Conservation (phyloP, 1,284 basidiomycete species). For the Trametes hirsuta region DNA sequence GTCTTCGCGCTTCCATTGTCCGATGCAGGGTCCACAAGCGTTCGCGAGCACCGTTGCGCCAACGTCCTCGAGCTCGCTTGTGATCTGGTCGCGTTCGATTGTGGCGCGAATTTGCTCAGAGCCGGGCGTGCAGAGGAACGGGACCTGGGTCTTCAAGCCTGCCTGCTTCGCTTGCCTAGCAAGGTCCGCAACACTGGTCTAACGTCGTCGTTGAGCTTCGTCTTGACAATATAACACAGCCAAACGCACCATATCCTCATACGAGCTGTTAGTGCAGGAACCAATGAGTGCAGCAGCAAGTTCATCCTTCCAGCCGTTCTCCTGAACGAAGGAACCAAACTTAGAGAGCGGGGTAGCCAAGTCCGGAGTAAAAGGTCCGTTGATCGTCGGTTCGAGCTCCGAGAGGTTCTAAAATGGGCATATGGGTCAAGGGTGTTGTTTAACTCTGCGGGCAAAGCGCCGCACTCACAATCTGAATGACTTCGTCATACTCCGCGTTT, state of each 20-base stretch:
- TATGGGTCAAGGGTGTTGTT: background rate
- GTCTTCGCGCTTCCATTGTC: slow-evolving; percentile 97
- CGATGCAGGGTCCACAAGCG: slow-evolving; percentile 98
- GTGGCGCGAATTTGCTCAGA: slow-evolving; percentile 98
- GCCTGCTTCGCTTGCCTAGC: slow-evolving; percentile 86
- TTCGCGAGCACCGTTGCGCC: slow-evolving; percentile 95
- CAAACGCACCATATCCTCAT: slow-evolving; percentile 83
- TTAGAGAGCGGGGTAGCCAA: slow-evolving; percentile 94
- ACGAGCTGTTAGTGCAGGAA: slow-evolving; percentile 97
- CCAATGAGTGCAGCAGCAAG: slow-evolving; percentile 93
- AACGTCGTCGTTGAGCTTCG: background rate
- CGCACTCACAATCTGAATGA: slow-evolving; percentile 85
- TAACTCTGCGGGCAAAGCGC: background rate
- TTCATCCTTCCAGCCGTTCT: slow-evolving; percentile 91
- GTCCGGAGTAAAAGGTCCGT: slow-evolving; percentile 98
- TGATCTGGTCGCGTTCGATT: slow-evolving; percentile 93
- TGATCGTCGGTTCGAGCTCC: slow-evolving; percentile 92
- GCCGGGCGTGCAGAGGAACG: slow-evolving; percentile 97
- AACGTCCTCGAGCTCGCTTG: slow-evolving; percentile 79
- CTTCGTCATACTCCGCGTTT: slow-evolving; percentile 94
- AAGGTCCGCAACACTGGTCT: slow-evolving; percentile 89
- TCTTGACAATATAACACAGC: background rate
- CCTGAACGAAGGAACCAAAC: slow-evolving; percentile 81
- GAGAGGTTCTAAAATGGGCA: slow-evolving; percentile 71
- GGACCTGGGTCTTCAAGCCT: slow-evolving; percentile 73